Percentiles rank a stretch among this genome's conserved stretches.
phyloP scores from a whole-genome alignment of 306 rosid species.

The Notholithocarpus densiflorus region DNA sequence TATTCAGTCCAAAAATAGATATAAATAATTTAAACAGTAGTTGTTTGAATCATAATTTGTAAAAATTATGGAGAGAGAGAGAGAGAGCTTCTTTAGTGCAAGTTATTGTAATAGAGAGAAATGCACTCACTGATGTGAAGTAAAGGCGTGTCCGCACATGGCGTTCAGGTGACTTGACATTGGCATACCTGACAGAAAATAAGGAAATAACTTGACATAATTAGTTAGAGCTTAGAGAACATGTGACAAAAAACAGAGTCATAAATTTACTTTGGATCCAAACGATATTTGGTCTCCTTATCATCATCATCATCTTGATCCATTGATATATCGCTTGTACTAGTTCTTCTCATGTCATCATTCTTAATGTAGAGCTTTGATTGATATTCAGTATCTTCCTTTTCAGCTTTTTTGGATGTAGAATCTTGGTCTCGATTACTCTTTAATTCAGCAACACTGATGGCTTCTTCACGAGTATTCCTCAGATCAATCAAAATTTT shows the following conservation, averaged over 20 bases:
- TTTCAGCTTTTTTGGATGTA: slow-evolving; percentile 36
- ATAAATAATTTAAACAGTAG: not conserved
- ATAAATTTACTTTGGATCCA: slow-evolving; percentile 79
- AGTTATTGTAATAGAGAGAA: not conserved
- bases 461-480: slow-evolving; percentile 96
- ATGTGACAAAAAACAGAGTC: slow-evolving; percentile 10
- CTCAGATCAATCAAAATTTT: slow-evolving; percentile 89
- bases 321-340: slow-evolving; percentile 48
- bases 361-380: slow-evolving; percentile 50
- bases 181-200: slow-evolving; percentile 75
- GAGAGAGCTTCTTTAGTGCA: not conserved
- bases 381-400: slow-evolving; percentile 54
- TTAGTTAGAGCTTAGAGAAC: not conserved
- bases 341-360: slow-evolving; percentile 59
- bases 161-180: slow-evolving; percentile 95
- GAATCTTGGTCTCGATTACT: slow-evolving; percentile 50
- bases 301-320: slow-evolving; percentile 96
- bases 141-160: slow-evolving; percentile 96
- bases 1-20: not conserved
- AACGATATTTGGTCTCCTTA: slow-evolving; percentile 92
- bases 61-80: not conserved
- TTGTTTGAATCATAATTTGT: not conserved
- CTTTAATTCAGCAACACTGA: slow-evolving; percentile 80
- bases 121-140: slow-evolving; percentile 87
- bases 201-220: slow-evolving; percentile 11